Evolutionary conservation across 2,329 filamentous ascomycete species (phyloP).

Genomic region (Aspergillus novoparasiticus): DNA sequence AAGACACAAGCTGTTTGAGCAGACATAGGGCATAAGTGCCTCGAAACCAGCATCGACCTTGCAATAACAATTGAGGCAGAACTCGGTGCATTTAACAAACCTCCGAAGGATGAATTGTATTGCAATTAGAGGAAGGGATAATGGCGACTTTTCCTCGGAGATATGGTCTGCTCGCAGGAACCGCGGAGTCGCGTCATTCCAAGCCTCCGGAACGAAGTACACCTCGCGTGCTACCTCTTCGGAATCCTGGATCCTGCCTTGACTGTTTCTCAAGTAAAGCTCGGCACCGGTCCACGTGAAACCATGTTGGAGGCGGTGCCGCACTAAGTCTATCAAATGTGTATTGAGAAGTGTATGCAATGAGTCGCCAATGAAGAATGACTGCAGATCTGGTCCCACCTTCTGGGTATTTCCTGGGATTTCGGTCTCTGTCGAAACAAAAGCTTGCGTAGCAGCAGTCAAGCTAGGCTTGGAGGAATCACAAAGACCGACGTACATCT

Average conservation of each 20-base stretch:
- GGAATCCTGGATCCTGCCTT: conserved; percentile 35
- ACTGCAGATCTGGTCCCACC: conserved; percentile 47
- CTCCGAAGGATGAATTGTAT: conserved; percentile 79
- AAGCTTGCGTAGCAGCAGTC: conserved; percentile 56
- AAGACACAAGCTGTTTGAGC: conserved; percentile 72
- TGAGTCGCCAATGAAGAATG: conserved; percentile 70
- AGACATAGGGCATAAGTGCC: conserved; percentile 66
- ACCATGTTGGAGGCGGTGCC: conserved; percentile 55
- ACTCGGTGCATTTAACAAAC: conserved; percentile 78
- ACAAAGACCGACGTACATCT: conserved; percentile 71
- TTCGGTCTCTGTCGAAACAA: conserved; percentile 47
- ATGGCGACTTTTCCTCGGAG: conserved; percentile 30
- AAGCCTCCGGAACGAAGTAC: conserved; percentile 28
- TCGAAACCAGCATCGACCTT: conserved; percentile 64
- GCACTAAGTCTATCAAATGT: conserved; percentile 64
- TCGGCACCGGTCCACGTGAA: conserved; percentile 72
- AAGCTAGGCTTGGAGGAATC: conserved; percentile 70
- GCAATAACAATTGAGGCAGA: conserved; percentile 82
- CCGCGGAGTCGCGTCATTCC: conserved; percentile 33
- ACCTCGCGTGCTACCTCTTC: conserved; percentile 13
- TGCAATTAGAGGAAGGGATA: conserved; percentile 59
- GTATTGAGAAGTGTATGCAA: conserved; percentile 69
- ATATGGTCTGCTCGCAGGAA: conserved; percentile 58
- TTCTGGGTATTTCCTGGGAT: not conserved
- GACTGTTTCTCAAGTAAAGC: conserved; percentile 53